A percentile compares a stretch with the other conserved stretches of the same genome.
Evolutionary conservation across 805 yeast species (phyloP).

Genomic region (Yamadazyma sp.): DNA sequence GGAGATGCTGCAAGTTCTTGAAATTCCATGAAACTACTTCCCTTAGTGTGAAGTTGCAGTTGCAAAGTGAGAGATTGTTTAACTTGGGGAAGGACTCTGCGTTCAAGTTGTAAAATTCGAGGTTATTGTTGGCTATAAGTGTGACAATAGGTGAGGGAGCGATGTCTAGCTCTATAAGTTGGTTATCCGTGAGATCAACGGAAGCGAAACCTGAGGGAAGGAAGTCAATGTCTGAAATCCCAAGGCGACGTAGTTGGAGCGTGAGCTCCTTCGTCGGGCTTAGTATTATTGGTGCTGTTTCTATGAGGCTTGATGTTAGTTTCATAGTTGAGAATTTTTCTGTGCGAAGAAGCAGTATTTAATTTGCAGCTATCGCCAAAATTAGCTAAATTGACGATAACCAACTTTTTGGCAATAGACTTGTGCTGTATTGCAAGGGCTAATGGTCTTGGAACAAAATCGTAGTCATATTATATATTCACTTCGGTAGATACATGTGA

Average conservation of each 20-base stretch:
- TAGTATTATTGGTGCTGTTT: conserved; percentile 29
- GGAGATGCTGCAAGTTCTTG: conserved; percentile 40
- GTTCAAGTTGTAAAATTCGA: conserved; percentile 21
- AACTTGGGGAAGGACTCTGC: conserved; percentile 7
- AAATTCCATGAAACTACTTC: conserved; percentile 25
- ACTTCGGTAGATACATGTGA: too few species aligned
- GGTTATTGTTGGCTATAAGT: conserved; percentile 63
- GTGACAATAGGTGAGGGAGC: conserved; percentile 44
- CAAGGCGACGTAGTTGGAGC: conserved; percentile 33
- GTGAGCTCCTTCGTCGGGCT: conserved; percentile 38
- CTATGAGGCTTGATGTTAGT: conserved; percentile 31
- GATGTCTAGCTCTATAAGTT: conserved; percentile 52
- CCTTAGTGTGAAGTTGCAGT: conserved; percentile 13
- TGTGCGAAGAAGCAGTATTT: not conserved
- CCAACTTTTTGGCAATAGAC: too few species aligned
- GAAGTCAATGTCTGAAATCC: conserved; percentile 36
- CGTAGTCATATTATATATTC: too few species aligned
- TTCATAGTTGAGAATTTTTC: conserved; percentile 25
- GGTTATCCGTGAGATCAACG: conserved; percentile 77
- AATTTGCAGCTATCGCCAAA: too few species aligned
- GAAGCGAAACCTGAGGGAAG: conserved; percentile 43
- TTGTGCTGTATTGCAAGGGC: too few species aligned
- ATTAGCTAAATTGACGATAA: too few species aligned
- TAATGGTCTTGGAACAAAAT: too few species aligned
- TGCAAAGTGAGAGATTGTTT: conserved; percentile 5